Evolutionary conservation across 148 eudicot genomes (phyloP).

Genomic region (Limonium bicolor): DNA sequence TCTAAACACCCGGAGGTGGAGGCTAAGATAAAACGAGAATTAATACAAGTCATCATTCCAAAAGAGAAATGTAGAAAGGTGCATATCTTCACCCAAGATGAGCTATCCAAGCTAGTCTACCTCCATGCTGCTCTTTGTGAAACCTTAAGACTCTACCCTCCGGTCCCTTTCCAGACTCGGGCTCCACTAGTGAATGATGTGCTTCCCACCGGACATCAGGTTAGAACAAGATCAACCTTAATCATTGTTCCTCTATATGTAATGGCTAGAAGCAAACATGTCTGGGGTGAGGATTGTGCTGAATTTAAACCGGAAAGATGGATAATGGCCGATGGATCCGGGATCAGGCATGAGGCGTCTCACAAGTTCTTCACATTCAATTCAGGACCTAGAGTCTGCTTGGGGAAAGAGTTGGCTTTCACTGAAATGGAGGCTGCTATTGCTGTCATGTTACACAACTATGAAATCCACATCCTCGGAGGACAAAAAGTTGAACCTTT

Average conservation of each 20-base stretch:
- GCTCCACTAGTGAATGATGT: slow-evolving; percentile 5
- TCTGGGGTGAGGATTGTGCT: slow-evolving; percentile 19
- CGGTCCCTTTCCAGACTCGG: slow-evolving; percentile 11
- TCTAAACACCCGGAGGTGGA: slow-evolving; percentile 4
- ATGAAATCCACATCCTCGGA: slow-evolving; percentile 1
- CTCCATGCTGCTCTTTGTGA: slow-evolving; percentile 13
- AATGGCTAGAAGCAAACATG: slow-evolving; percentile 12
- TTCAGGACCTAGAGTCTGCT: slow-evolving; percentile 17
- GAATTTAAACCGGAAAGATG: slow-evolving; percentile 25
- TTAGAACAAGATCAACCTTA: not conserved
- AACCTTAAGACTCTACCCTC: slow-evolving; percentile 15
- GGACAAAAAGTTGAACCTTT: slow-evolving; percentile 5
- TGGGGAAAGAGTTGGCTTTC: slow-evolving; percentile 12
- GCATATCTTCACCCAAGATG: not conserved
- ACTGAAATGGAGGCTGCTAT: slow-evolving; percentile 10
- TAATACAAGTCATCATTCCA: not conserved
- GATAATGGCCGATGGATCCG: slow-evolving; percentile 7
- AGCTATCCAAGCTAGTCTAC: slow-evolving; percentile 9
- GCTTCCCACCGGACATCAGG: slow-evolving; percentile 19
- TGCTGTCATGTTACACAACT: slow-evolving; percentile 13
- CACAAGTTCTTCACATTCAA: slow-evolving; percentile 12
- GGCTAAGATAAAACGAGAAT: slow-evolving; percentile 8
- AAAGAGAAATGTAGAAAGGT: not conserved
- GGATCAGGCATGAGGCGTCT: slow-evolving; percentile 12
- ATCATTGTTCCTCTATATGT: slow-evolving; percentile 9